Base-by-base conservation (phyloP, 2,329 filamentous ascomycete species). In the Zarea fungicola region DNA sequence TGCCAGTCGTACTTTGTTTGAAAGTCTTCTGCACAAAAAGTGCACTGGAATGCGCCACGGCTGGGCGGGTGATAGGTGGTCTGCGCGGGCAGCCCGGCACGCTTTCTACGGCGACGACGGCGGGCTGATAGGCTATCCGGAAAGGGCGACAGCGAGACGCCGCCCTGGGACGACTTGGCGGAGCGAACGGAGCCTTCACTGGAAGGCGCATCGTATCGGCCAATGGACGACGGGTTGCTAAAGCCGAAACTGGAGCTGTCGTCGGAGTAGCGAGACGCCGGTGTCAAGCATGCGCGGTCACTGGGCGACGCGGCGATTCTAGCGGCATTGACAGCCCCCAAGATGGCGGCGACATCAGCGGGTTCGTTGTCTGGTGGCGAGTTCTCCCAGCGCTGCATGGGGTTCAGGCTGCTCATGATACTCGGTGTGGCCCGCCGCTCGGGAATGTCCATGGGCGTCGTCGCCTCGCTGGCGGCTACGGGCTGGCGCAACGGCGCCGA, bases 1-100 rank as follows among this genome's bases (percentile, higher is more conserved):
- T 84, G 80, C 81, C 81, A 85, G 63, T 85, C 81, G 57, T 85
- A 80, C 60, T 85, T 85, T 3, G 81, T 84, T 54, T 80, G 72
- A 63, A 84, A 85, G 0, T 79, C 82, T 54, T 84, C 80, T 5
- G 81, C 83, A 62, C 81, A 85, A 70, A 85, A 85, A 52, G 81
- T 85, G 62, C 81, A 85, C 62, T 84, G 81, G 62, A 77, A 83
- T 13, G 45, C 36, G 37, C 45, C 45, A n/a, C 45, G 45, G 13
- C 16, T 34, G 2, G 77, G 16, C 6, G 13, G 26, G 14, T 32
- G 23, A 16, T 42, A 42, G n/a, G 46, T 16, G 9, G 46, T 36
- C 14, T 34, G 29, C 7, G 46, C n/a, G 19, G 46, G 39, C 5
- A 49, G 31, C 6, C 40, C 37, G 7, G 39, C 23, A 10, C 46